These are phyloP conservation scores for Termitomyces sp. DNA, from an alignment of 768 basidiomycete genomes.

Conservation along the genomic window DNA sequence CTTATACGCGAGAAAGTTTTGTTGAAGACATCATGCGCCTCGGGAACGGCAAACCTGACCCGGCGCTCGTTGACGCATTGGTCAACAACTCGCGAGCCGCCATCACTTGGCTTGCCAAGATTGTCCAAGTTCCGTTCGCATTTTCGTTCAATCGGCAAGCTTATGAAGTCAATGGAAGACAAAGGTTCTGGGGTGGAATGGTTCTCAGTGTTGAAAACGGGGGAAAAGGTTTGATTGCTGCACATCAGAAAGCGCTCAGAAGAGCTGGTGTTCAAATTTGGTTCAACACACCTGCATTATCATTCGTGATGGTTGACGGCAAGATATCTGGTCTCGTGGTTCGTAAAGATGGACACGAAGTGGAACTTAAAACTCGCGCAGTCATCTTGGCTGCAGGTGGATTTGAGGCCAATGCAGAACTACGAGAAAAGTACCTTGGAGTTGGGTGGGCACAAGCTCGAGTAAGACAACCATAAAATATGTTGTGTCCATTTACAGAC, in stretches of 20 bases:
- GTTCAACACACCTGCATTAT: conserved; percentile 47
- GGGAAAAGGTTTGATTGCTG: conserved; percentile 60
- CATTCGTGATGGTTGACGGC: conserved; percentile 31
- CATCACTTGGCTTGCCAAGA: conserved; percentile 49
- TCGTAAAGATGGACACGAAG: conserved; percentile 26
- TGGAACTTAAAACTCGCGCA: conserved; percentile 33
- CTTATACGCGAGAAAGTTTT: conserved; percentile 53
- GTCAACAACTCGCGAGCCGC: conserved; percentile 52
- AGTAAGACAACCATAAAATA: conserved; percentile 29
- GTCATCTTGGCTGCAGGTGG: conserved; percentile 65
- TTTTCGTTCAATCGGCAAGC: conserved; percentile 64
- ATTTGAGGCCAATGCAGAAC: conserved; percentile 50
- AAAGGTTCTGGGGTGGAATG: conserved; percentile 70
- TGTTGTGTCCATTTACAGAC: neutral
- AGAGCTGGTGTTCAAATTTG: conserved; percentile 48
- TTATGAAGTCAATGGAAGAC: conserved; percentile 54
- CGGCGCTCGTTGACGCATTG: conserved; percentile 41
- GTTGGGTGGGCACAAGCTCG: conserved; percentile 47
- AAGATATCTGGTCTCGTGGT: conserved; percentile 43
- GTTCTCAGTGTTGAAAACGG: conserved; percentile 57
- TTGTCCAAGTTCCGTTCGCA: conserved; percentile 46
- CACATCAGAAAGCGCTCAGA: conserved; percentile 45
- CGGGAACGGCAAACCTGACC: conserved; percentile 43
- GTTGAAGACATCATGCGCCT: conserved; percentile 56
- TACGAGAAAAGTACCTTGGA: conserved; percentile 54